A percentile compares a stretch with the other conserved stretches of the same genome.
Evolutionary conservation across 2,329 filamentous ascomycete species (phyloP).

Genomic region (Claviceps sp.): DNA sequence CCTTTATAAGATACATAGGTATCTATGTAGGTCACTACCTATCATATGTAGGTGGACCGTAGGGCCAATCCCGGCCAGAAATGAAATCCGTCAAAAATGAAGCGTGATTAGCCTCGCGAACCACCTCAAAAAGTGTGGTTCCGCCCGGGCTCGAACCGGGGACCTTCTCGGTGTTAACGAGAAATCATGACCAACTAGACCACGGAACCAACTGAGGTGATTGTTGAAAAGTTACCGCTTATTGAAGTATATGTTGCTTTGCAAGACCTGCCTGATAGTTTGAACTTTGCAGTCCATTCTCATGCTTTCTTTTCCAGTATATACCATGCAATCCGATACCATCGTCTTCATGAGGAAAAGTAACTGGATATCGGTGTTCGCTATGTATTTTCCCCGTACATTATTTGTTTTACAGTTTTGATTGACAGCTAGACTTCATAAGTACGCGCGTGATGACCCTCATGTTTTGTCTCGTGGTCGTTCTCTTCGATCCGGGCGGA

Average conservation of each 20-base stretch:
- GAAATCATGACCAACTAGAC: constrained; percentile 28
- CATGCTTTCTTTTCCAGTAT: too few species aligned
- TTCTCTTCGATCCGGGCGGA: not conserved
- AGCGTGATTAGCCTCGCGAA: constrained; percentile 3
- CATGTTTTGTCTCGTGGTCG: not conserved
- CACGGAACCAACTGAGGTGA: constrained; percentile 16
- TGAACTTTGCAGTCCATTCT: too few species aligned
- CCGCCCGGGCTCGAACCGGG: constrained; percentile 26
- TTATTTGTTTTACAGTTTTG: not conserved
- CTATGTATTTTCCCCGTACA: not conserved
- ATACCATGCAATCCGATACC: too few species aligned
- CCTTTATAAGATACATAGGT: too few species aligned
- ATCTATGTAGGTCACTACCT: too few species aligned
- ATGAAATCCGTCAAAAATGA: not conserved
- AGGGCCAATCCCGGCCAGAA: not conserved
- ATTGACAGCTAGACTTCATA: not conserved
- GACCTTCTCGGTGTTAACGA: constrained; percentile 28
- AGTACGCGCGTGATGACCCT: not conserved
- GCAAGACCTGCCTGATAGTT: too few species aligned
- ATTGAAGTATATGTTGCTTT: too few species aligned
- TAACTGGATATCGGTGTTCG: too few species aligned
- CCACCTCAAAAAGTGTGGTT: constrained; percentile 15
- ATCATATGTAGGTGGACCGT: too few species aligned
- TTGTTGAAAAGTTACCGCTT: not conserved
- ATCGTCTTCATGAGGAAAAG: too few species aligned